A percentile compares a stretch with the other conserved stretches of the same genome.
These are phyloP conservation scores for Mallotus japonicus DNA, from an alignment of 441 rosid species.

Conservation along the genomic window DNA sequence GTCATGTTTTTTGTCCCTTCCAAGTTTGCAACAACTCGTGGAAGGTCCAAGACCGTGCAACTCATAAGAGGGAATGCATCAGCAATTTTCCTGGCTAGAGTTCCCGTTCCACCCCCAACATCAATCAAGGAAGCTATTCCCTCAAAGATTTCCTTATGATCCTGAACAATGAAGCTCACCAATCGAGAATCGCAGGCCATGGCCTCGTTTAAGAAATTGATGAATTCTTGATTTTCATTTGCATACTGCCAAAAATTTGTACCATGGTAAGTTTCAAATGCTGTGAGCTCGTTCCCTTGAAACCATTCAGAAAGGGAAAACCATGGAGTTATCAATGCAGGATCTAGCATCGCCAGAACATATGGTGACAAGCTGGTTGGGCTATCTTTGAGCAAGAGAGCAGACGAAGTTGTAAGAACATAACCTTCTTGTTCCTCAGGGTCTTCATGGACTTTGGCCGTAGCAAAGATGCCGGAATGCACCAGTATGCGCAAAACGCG, in stretches of 20 bases:
- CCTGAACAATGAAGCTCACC: conserved; percentile 15
- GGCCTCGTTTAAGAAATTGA: conserved; percentile 25
- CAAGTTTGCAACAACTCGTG: conserved; percentile 38
- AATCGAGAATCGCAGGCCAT: conserved; percentile 36
- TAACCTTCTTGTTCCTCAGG: conserved; percentile 20
- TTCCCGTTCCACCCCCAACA: conserved; percentile 46
- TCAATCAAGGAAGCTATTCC: conserved; percentile 32
- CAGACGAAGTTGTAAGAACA: conserved; percentile 32
- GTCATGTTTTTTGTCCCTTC: conserved; percentile 31
- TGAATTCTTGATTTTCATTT: conserved; percentile 14
- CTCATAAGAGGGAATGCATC: conserved; percentile 32
- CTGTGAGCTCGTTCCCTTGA: conserved; percentile 17
- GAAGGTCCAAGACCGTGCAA: conserved; percentile 41
- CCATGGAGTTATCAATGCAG: conserved; percentile 22
- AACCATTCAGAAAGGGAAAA: conserved; percentile 28
- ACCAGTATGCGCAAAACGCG: conserved; percentile 37
- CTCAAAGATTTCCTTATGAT: conserved; percentile 30
- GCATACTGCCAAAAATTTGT: conserved; percentile 25
- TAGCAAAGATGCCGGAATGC: conserved; percentile 32
- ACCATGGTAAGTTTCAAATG: conserved; percentile 30
- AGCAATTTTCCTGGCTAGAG: conserved; percentile 26
- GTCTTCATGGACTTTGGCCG: background rate
- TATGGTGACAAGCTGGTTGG: conserved; percentile 20
- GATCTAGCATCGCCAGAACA: conserved; percentile 27
- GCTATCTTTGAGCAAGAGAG: conserved; percentile 29